A percentile compares a stretch with the other conserved stretches of the same genome.
Evolutionary conservation across 441 rosid genomes (phyloP).

Genomic region (Pelargonium citronellum): DNA sequence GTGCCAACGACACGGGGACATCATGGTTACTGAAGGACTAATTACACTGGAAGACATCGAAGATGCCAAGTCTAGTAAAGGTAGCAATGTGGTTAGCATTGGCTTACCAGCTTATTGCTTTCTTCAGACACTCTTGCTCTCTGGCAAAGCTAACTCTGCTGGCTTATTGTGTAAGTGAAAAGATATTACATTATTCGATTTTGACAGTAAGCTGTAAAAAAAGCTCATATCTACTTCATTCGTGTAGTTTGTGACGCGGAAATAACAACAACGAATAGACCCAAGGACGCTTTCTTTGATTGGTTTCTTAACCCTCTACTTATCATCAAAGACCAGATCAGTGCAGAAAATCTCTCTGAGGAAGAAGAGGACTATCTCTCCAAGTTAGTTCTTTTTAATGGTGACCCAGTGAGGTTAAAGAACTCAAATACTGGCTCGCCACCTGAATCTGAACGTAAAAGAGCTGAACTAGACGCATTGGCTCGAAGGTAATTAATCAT

Average conservation of each 20-base stretch:
- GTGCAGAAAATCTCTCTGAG: slow-evolving; percentile 56
- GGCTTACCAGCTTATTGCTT: slow-evolving; percentile 88
- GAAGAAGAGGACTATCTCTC: slow-evolving; percentile 79
- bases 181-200: neutral
- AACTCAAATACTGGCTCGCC: slow-evolving; percentile 38
- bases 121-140: slow-evolving; percentile 53
- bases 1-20: slow-evolving; percentile 53
- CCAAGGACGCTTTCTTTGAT: slow-evolving; percentile 65
- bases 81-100: slow-evolving; percentile 54
- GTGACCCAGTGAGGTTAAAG: slow-evolving; percentile 56
- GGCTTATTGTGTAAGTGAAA: slow-evolving; percentile 71
- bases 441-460: slow-evolving; percentile 57
- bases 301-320: slow-evolving; percentile 87
- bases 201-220: neutral
- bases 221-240: slow-evolving; percentile 6
- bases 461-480: slow-evolving; percentile 74
- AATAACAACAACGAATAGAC: slow-evolving; percentile 62
- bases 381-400: slow-evolving; percentile 57
- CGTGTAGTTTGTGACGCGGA: slow-evolving; percentile 53
- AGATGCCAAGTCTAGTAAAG: slow-evolving; percentile 55
- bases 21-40: slow-evolving; percentile 57
- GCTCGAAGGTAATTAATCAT: slow-evolving; percentile 67
- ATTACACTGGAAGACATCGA: slow-evolving; percentile 69
- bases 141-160: slow-evolving; percentile 49
- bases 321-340: slow-evolving; percentile 79